Base-by-base conservation (phyloP, 1,284 basidiomycete genomes). In the Trichosporon ovoides region DNA sequence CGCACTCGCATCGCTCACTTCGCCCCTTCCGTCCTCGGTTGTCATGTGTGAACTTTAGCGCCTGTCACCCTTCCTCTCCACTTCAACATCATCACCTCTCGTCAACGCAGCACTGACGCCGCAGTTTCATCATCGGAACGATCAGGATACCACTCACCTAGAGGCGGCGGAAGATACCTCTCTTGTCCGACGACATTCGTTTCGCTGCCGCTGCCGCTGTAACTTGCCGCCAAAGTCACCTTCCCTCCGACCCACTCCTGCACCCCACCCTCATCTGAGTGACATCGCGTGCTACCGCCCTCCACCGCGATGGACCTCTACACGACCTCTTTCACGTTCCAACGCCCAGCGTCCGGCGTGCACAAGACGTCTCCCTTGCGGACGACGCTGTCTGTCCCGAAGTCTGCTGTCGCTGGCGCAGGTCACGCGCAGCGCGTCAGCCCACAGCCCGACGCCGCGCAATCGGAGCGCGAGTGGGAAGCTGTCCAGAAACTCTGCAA, bases 401-500 rank as follows among this genome's bases (percentile, higher is more conserved):
- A 53, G 46, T 57, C 62, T 31, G 57, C 57, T 3, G 59, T 67
- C n/a, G 70, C 73, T 60, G 52, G 68, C 58, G 53, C 69, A 40
- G 60, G 68, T 19, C 53, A 64, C 10, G 58, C 67, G 49, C 56
- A 58, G 11, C 38, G 58, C 16, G 37, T 61, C 28, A 63, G 64
- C 24, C 53, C 38, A 12, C 59, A 60, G 7, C 58, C 56, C 19
- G 57, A 61, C 22, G 60, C 65, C 7, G 63, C 64, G 14, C 65
- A 70, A 52, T 62, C 64, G 24, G 70, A 76, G 57, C 67, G 66
- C 59, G 71, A 75, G 34, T 71, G 75, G 72, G 87, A 91, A 52
- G 84, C 87, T 40, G 84, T 94, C 62, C 87, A 91, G 76, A 88
- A 88, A 71, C 83, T 93, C 54, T 85, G 82, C 56, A 81, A 88